Base-by-base conservation (phyloP, 1,284 basidiomycete species). In the Schizophyllum commune region DNA sequence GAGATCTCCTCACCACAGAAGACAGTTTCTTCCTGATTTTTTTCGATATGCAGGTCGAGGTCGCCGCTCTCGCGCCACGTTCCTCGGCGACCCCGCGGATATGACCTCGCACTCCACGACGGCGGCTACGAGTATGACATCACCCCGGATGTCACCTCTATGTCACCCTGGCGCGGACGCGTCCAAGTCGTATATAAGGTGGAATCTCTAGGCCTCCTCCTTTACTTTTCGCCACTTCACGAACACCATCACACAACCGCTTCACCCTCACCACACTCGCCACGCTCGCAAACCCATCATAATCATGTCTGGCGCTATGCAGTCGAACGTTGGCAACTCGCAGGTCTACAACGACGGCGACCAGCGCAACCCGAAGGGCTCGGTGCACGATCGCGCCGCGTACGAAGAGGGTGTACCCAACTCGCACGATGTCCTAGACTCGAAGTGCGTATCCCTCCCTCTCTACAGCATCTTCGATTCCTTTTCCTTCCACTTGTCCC, bases 311-410 rank as follows among this genome's bases (percentile, higher is more conserved):
- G 39, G 39, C 2, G 39, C 74, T 33, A 79, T 81, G 79, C 74
- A 76, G 68, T 80, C 79, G 55, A 79, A 75, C 60, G 76, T 77
- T 56, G 79, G 78, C 20, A 79, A 75, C 65, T 66, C 73, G 15
- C 78, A 79, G 58, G 69, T 77, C 54, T 77, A 81, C 69, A 71
- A 77, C 59, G 74, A 69, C 39, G 72, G 73, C 55, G 79, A 79
- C 57, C 78, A 79, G 64, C 72, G 74, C 56, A 47, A 66, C 53
- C 57, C 68, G 67, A 53, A 68, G 66, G 47, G 47, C 33, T 56
- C 67, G 65, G 55, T 68, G 20, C 58, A 47, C 20, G 60, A 72
- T 68, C 60, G 70, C 68, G 39, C 70, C 70, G 60, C 71, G 60
- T 13, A 74, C 70, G 57, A 71, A 68, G 56, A 62, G 65, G 58